These are phyloP conservation scores for Volutella citrinella DNA, from an alignment of 2,329 filamentous ascomycete species.

Conservation along the genomic window DNA sequence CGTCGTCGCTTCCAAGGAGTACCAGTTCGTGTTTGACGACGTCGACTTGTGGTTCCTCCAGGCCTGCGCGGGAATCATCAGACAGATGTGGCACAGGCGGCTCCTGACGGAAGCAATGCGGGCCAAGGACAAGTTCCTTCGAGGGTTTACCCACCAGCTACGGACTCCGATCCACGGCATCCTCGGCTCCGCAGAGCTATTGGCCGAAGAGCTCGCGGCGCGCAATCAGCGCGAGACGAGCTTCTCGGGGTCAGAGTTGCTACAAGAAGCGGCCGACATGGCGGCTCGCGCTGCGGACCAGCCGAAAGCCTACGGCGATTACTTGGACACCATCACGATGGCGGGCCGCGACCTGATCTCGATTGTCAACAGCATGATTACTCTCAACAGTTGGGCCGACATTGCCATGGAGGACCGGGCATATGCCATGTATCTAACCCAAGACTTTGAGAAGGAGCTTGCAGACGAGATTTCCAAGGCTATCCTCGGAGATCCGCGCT, in stretches of 20 bases:
- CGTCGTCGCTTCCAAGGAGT: slow-evolving; percentile 37
- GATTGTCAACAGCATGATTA: slow-evolving; percentile 44
- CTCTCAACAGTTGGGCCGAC: slow-evolving; percentile 36
- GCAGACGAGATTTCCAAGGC: slow-evolving; percentile 8
- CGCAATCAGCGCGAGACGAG: slow-evolving; percentile 8
- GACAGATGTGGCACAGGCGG: slow-evolving; percentile 35
- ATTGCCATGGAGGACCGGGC: slow-evolving; percentile 28
- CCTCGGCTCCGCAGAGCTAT: slow-evolving; percentile 34
- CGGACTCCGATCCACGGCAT: slow-evolving; percentile 48
- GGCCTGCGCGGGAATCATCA: slow-evolving; percentile 35
- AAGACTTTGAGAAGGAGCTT: slow-evolving; percentile 12
- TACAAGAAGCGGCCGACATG: slow-evolving; percentile 3
- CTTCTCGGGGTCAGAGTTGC: neutral
- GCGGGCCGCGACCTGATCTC: slow-evolving; percentile 42
- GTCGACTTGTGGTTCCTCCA: slow-evolving; percentile 44
- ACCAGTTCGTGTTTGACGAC: slow-evolving; percentile 44
- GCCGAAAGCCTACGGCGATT: too few species aligned
- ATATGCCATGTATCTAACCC: slow-evolving; percentile 20
- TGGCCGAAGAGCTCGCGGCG: slow-evolving; percentile 38
- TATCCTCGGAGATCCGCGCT: slow-evolving; percentile 5
- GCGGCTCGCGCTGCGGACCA: slow-evolving; percentile 6
- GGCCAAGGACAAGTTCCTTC: slow-evolving; percentile 43
- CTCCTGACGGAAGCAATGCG: slow-evolving; percentile 37
- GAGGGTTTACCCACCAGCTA: slow-evolving; percentile 44
- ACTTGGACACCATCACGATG: slow-evolving; percentile 34